These are phyloP conservation scores for Meyerozyma elateridarum DNA, from an alignment of 1,139 yeast genomes.

Conservation along the genomic window DNA sequence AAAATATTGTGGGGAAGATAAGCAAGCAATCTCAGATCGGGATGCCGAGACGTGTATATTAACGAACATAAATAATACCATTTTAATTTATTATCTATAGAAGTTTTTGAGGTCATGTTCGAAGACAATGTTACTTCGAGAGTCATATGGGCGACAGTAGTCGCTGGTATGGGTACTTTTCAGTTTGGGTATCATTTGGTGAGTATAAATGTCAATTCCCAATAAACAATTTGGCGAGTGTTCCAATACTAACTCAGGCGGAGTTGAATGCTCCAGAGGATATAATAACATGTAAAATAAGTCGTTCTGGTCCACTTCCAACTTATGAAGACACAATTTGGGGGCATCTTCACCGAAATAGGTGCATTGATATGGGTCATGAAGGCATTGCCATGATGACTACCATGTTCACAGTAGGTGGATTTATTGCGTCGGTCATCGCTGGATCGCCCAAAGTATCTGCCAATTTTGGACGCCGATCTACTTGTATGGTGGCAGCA, in stretches of 20 bases:
- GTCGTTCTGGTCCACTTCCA: conserved; percentile 18
- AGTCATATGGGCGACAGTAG: conserved; percentile 31
- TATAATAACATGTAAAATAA: conserved; percentile 44
- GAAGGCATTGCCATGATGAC: conserved; percentile 26
- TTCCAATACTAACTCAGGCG: conserved; percentile 27
- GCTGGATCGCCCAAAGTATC: conserved; percentile 27
- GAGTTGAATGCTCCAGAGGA: conserved; percentile 82
- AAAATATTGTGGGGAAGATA: too few species aligned
- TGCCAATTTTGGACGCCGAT: conserved; percentile 23
- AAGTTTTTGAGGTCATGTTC: too few species aligned
- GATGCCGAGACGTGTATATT: too few species aligned
- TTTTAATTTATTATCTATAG: too few species aligned
- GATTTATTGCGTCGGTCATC: conserved; percentile 27
- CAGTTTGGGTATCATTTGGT: conserved; percentile 83
- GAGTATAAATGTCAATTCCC: too few species aligned
- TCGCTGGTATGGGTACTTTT: conserved; percentile 66
- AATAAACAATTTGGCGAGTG: background rate
- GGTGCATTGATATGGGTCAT: conserved; percentile 28
- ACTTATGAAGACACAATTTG: conserved; percentile 25
- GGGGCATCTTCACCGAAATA: conserved; percentile 19
- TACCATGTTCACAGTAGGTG: conserved; percentile 37
- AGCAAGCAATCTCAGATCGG: too few species aligned
- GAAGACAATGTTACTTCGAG: conserved; percentile 1
- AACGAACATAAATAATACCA: too few species aligned
- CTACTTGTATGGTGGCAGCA: conserved; percentile 23